phyloP scores from a whole-genome alignment of 306 rosid species.

The Vachellia pachyceras region DNA sequence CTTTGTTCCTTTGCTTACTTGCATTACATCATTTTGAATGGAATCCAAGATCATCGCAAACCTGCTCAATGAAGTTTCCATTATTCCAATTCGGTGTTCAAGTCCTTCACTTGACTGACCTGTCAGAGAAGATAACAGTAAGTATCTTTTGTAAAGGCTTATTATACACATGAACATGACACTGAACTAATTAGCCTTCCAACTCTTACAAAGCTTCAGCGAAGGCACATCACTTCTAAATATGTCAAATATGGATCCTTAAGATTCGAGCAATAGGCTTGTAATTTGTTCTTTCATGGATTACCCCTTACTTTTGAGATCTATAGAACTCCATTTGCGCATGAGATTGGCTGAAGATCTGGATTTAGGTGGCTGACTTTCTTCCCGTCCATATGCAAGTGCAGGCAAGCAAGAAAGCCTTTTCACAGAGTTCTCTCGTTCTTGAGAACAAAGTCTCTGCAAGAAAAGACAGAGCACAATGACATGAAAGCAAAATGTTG shows the following conservation, averaged over 20 bases:
- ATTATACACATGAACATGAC: slow-evolving; percentile 11
- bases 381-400: slow-evolving; percentile 67
- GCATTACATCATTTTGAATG: slow-evolving; percentile 83
- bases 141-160: slow-evolving; percentile 23
- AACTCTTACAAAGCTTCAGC: slow-evolving; percentile 12
- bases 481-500: slow-evolving; percentile 25
- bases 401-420: slow-evolving; percentile 67
- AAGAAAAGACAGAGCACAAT: slow-evolving; percentile 37
- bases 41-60: slow-evolving; percentile 94
- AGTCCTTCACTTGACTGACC: slow-evolving; percentile 87
- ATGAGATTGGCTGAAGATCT: slow-evolving; percentile 74
- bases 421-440: slow-evolving; percentile 72
- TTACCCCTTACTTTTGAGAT: slow-evolving; percentile 66
- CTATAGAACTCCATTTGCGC: slow-evolving; percentile 78
- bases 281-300: slow-evolving; percentile 30
- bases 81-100: slow-evolving; percentile 76
- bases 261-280: slow-evolving; percentile 8
- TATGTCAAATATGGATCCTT: slow-evolving; percentile 16
- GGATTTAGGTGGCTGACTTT: slow-evolving; percentile 66
- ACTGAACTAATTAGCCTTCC: slow-evolving; percentile 30
- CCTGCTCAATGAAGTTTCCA: slow-evolving; percentile 88
- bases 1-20: slow-evolving; percentile 84
- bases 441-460: slow-evolving; percentile 84
- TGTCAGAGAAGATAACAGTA: slow-evolving; percentile 46
- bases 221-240: slow-evolving; percentile 15